phyloP scores from a whole-genome alignment of 371 early-diverging fungal species.

The Saksenaea oblongispora region DNA sequence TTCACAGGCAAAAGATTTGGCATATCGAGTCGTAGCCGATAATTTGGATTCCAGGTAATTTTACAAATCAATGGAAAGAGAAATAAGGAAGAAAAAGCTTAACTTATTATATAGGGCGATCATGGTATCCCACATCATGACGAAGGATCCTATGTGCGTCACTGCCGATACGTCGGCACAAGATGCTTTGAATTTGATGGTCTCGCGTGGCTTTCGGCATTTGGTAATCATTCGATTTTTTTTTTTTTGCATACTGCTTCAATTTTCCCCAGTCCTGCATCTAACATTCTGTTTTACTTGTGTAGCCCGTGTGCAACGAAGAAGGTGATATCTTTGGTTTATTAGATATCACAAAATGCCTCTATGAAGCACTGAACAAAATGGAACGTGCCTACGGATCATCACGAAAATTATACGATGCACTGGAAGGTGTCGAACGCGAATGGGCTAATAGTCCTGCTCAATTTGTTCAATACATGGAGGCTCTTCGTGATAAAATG shows the following conservation, averaged over 20 bases:
- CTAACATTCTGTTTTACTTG: background rate
- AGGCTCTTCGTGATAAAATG: slow-evolving; percentile 64
- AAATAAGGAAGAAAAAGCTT: background rate
- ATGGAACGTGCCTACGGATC: slow-evolving; percentile 88
- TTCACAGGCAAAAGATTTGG: slow-evolving; percentile 30
- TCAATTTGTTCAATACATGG: slow-evolving; percentile 31
- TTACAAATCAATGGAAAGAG: background rate
- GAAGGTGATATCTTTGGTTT: slow-evolving; percentile 89
- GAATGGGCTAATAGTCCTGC: slow-evolving; percentile 59
- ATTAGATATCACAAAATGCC: slow-evolving; percentile 92
- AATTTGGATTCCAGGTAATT: slow-evolving; percentile 27
- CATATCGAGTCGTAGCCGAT: slow-evolving; percentile 28
- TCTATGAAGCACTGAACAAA: slow-evolving; percentile 90
- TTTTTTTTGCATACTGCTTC: background rate
- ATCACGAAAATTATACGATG: slow-evolving; percentile 77
- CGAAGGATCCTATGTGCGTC: slow-evolving; percentile 87
- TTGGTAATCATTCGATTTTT: slow-evolving; percentile 51
- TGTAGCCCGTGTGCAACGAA: slow-evolving; percentile 73
- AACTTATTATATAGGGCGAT: slow-evolving; percentile 28
- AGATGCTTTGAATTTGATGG: slow-evolving; percentile 95
- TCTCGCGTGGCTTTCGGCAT: slow-evolving; percentile 91
- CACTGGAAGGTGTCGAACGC: slow-evolving; percentile 87
- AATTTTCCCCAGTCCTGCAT: background rate
- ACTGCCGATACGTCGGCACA: slow-evolving; percentile 79
- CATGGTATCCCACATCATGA: slow-evolving; percentile 86